A percentile compares a stretch with the other conserved stretches of the same genome.
Evolutionary conservation across 78 protist genomes (phyloP).

Genomic region (Dictyostelium purpureum): DNA sequence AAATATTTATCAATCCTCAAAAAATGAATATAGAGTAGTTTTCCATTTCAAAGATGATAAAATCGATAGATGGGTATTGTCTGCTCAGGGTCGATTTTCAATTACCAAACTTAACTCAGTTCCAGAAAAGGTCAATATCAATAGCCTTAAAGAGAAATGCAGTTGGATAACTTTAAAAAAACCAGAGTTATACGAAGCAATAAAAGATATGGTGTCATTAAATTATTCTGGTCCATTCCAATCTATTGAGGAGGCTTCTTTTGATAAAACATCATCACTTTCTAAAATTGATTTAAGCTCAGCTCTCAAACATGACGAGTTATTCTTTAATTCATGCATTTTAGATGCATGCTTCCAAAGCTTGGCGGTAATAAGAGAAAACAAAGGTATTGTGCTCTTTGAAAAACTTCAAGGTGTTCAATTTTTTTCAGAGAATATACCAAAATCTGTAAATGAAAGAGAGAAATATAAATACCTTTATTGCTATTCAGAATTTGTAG

Average conservation of each 20-base stretch:
- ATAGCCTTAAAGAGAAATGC: background rate
- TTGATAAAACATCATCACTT: background rate
- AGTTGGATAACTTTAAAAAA: background rate
- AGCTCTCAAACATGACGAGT: background rate
- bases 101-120: background rate
- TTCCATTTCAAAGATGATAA: background rate
- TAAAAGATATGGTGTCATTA: background rate
- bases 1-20: background rate
- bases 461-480: background rate
- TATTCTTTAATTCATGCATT: conserved; percentile 13
- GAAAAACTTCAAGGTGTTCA: conserved; percentile 19
- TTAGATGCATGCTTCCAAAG: conserved; percentile 18
- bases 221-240: background rate
- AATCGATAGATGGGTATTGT: background rate
- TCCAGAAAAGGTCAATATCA: background rate
- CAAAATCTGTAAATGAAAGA: background rate
- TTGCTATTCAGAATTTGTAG: background rate
- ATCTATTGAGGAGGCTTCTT: background rate
- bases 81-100: background rate
- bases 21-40: background rate
- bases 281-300: background rate
- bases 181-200: background rate
- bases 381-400: too few species aligned
- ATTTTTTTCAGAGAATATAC: conserved; percentile 9
- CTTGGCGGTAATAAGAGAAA: too few species aligned